These are phyloP conservation scores for Eucalyptus cladocalyx DNA, from an alignment of 345 rosid genomes.

Conservation along the genomic window DNA sequence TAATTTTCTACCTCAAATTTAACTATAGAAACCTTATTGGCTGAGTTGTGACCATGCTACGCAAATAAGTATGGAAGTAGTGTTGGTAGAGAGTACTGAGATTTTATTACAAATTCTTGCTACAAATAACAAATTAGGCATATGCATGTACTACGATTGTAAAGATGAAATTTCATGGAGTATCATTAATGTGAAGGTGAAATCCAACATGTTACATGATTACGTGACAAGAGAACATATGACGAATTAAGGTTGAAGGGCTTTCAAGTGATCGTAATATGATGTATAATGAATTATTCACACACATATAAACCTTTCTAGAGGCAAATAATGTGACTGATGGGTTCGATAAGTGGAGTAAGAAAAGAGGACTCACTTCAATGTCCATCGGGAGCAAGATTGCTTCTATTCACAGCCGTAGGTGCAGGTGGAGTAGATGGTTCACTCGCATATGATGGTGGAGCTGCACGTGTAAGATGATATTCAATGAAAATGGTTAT, in stretches of 20 bases:
- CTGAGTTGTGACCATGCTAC: neutral
- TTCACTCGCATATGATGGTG: neutral
- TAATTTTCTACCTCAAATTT: neutral
- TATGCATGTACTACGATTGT: accelerated
- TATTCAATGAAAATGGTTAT: neutral
- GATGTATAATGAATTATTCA: neutral
- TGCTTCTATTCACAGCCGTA: neutral
- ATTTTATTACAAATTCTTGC: neutral
- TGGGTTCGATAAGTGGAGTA: neutral
- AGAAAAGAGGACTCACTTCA: neutral
- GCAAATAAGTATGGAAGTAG: neutral
- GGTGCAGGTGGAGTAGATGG: too few relatives aligned
- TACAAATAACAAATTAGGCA: neutral
- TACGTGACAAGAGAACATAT: neutral
- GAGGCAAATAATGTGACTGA: neutral
- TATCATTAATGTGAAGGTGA: neutral
- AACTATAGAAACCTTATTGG: neutral
- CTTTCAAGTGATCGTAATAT: accelerated
- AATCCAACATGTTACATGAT: neutral
- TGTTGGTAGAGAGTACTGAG: neutral
- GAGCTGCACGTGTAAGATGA: neutral
- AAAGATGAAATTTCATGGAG: neutral
- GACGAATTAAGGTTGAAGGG: neutral
- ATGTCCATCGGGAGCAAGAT: neutral
- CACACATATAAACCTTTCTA: neutral